Evolutionary conservation across 257 asterid species (phyloP).

Genomic region (Galeopsis tetrahit): DNA sequence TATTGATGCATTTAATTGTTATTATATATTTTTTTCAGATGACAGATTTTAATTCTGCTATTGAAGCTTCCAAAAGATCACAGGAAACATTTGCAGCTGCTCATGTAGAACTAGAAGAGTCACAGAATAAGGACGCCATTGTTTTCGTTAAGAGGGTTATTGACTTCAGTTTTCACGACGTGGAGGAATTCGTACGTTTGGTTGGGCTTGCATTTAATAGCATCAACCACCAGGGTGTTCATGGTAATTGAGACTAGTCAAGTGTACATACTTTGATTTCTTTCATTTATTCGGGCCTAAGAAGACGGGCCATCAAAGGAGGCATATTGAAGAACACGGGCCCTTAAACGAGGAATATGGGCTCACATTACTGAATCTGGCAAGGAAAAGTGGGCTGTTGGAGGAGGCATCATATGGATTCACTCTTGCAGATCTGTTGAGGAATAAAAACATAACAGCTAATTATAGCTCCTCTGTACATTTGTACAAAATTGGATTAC

Average conservation of each 20-base stretch:
- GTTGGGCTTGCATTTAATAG: slow-evolving; percentile 61
- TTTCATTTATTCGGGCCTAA: slow-evolving; percentile 32
- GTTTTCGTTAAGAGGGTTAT: slow-evolving; percentile 64
- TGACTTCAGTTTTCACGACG: slow-evolving; percentile 81
- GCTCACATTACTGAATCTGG: background rate
- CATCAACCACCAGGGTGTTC: slow-evolving; percentile 58
- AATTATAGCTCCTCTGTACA: slow-evolving; percentile 58
- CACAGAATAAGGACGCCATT: slow-evolving; percentile 61
- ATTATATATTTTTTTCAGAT: slow-evolving; percentile 50
- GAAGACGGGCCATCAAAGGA: background rate
- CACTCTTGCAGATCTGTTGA: slow-evolving; percentile 16
- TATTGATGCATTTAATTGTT: slow-evolving; percentile 15
- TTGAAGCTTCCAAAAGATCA: slow-evolving; percentile 86
- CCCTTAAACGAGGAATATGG: background rate
- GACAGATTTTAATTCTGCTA: slow-evolving; percentile 69
- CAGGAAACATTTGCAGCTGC: slow-evolving; percentile 70
- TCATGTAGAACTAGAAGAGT: slow-evolving; percentile 48
- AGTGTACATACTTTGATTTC: slow-evolving; percentile 50
- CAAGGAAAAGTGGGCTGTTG: slow-evolving; percentile 20
- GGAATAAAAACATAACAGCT: slow-evolving; percentile 44
- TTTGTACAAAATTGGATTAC: slow-evolving; percentile 64
- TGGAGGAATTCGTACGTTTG: slow-evolving; percentile 66
- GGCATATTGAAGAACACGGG: too few species aligned
- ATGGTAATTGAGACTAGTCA: slow-evolving; percentile 53
- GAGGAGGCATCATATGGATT: slow-evolving; percentile 27